phyloP scores from a whole-genome alignment of 352 stramenopile species.

The Blastocystis sp. region DNA sequence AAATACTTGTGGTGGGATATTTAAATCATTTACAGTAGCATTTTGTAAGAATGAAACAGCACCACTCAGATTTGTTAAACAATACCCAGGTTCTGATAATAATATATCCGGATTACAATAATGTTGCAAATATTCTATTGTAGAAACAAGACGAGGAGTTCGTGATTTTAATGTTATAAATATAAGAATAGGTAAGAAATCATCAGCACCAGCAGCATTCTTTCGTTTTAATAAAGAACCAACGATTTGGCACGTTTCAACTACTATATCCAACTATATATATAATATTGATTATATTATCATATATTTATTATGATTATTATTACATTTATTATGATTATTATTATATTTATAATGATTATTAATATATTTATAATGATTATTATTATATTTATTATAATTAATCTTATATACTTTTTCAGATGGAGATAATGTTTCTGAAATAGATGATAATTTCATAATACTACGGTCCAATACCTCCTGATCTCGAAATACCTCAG shows the following conservation, averaged over 20 bases:
- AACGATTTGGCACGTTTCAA: slow-evolving; percentile 14
- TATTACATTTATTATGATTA: no score
- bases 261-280: slow-evolving; percentile 21
- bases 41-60: slow-evolving; percentile 67
- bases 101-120: slow-evolving; percentile 63
- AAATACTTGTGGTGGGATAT: no score
- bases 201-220: slow-evolving; percentile 49
- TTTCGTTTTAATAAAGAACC: slow-evolving; percentile 15
- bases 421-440: slow-evolving; percentile 66
- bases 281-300: slow-evolving; percentile 3
- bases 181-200: slow-evolving; percentile 72
- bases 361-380: no score
- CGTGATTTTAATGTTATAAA: slow-evolving; percentile 68
- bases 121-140: slow-evolving; percentile 66
- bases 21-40: slow-evolving; percentile 58
- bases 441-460: slow-evolving; percentile 48
- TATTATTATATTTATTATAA: slow-evolving; percentile 7
- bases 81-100: slow-evolving; percentile 71
- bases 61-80: slow-evolving; percentile 67
- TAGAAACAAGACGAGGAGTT: slow-evolving; percentile 61
- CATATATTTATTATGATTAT: no score
- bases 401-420: slow-evolving; percentile 53
- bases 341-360: no score
- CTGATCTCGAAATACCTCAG: slow-evolving; percentile 60
- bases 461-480: neutral